phyloP scores from a whole-genome alignment of 1,139 yeast species.

The Wickerhamomyces sp. region DNA sequence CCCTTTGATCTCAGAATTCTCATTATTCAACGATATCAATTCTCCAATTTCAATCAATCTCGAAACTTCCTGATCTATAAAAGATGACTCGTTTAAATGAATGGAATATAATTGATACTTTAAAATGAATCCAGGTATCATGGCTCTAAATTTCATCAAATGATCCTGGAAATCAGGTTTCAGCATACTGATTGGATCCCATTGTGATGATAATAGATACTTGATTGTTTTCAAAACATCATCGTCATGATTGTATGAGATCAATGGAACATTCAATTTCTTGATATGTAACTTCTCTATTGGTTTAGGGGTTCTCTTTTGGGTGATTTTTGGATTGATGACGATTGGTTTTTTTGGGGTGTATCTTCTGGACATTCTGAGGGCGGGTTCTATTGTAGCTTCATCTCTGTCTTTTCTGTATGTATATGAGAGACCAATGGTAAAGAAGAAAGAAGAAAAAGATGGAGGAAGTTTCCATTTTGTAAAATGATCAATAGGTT shows the following conservation, averaged over 20 bases:
- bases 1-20: not conserved
- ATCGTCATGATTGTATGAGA: not conserved
- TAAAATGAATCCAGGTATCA: not conserved
- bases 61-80: not conserved
- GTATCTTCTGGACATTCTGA: slow-evolving; percentile 20
- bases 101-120: not conserved
- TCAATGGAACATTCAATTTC: not conserved
- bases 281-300: not conserved
- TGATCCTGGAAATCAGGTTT: not conserved
- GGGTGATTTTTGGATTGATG: not conserved
- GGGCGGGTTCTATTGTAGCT: too few species aligned
- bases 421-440: too few species aligned
- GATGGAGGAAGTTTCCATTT: too few species aligned
- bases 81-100: not conserved
- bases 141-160: not conserved
- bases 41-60: not conserved
- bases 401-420: slow-evolving; percentile 8
- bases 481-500: too few species aligned
- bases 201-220: not conserved
- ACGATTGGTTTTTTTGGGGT: not conserved
- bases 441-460: too few species aligned
- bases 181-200: not conserved
- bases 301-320: not conserved
- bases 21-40: not conserved
- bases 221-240: not conserved